Base-by-base conservation (phyloP, 2,329 filamentous ascomycete species). In the Cadophora malorum region DNA sequence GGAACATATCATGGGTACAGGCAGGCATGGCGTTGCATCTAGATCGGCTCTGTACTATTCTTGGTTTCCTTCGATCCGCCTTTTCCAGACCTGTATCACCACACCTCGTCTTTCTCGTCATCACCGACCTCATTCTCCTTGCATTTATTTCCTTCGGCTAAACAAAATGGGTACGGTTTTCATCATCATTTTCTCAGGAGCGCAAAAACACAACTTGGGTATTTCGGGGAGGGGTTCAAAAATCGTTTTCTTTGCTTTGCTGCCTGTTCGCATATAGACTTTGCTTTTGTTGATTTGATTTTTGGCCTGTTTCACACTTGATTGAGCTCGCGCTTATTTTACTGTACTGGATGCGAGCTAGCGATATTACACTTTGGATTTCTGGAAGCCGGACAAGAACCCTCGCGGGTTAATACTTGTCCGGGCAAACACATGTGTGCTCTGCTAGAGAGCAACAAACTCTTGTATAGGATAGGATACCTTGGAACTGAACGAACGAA, bases 1-100 rank as follows among this genome's bases (percentile, higher is more conserved):
- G 50, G 63, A 50, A n/a, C 33, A 47, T 41, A 62, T 58, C 52
- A 55, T 66, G 45, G 61, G 64, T 23, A 35, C 55, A 23, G 55
- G 67, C 62, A 64, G 53, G 45, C 45, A 49, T 49, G 73, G 72
- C 71, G 71, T 74, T 75, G 64, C 70, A 75, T 74, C 65, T 74
- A 74, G 72, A 75, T 31, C 38, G 64, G 21, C 50, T 68, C 59
- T 67, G 65, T 49, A 61, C 47, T 61, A 65, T 65, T 66, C 61
- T 47, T 62, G 45, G 25, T 68, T 63, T 56, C 56, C 59, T 59
- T 49, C 19, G 45, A 49, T 49, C 45, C 45, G n/a, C 19, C 19
- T 70, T 67, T 41, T 41, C 12, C 21, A 38, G 56, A 41, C 23
- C 33, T 68, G 67, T 66, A 65, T 63, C 58, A 65, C 61, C 56